These are phyloP conservation scores for Zygosaccharomyces kombuchaensis DNA, from an alignment of 805 yeast genomes.

Conservation along the genomic window DNA sequence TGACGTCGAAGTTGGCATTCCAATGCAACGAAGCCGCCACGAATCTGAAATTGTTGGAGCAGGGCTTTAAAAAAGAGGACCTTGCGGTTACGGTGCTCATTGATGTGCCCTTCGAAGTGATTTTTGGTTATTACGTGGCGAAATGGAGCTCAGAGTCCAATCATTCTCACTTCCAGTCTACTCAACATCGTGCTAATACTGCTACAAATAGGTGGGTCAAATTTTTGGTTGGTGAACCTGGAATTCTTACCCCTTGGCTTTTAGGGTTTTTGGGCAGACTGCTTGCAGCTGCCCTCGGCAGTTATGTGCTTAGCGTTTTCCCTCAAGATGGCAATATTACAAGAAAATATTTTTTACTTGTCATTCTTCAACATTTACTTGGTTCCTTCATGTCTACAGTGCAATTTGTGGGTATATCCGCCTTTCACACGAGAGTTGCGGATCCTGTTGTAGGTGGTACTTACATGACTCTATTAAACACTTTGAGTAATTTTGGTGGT, in stretches of 20 bases:
- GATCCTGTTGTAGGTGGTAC: slow-evolving; percentile 97
- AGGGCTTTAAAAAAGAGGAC: slow-evolving; percentile 90
- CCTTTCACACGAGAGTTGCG: slow-evolving; percentile 92
- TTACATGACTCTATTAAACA: slow-evolving; percentile 93
- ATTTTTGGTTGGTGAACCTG: slow-evolving; percentile 33
- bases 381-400: slow-evolving; percentile 92
- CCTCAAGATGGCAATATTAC: slow-evolving; percentile 53
- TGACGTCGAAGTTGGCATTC: slow-evolving; percentile 84
- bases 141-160: slow-evolving; percentile 75
- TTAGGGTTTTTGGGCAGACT: slow-evolving; percentile 81
- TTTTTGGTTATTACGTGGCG: slow-evolving; percentile 94
- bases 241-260: slow-evolving; percentile 85
- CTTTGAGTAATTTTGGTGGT: slow-evolving; percentile 90
- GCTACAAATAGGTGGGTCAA: slow-evolving; percentile 9
- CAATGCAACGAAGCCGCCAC: slow-evolving; percentile 97
- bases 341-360: slow-evolving; percentile 55
- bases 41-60: slow-evolving; percentile 81
- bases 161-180: slow-evolving; percentile 4
- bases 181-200: slow-evolving; percentile 18
- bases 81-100: slow-evolving; percentile 86
- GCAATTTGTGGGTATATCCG: slow-evolving; percentile 90
- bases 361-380: slow-evolving; percentile 75
- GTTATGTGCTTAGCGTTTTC: slow-evolving; percentile 62
- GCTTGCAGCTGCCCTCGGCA: slow-evolving; percentile 70
- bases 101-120: slow-evolving; percentile 92